Base-by-base conservation (phyloP, 164 flowering plant genomes). In the Chimonanthus salicifolius region DNA sequence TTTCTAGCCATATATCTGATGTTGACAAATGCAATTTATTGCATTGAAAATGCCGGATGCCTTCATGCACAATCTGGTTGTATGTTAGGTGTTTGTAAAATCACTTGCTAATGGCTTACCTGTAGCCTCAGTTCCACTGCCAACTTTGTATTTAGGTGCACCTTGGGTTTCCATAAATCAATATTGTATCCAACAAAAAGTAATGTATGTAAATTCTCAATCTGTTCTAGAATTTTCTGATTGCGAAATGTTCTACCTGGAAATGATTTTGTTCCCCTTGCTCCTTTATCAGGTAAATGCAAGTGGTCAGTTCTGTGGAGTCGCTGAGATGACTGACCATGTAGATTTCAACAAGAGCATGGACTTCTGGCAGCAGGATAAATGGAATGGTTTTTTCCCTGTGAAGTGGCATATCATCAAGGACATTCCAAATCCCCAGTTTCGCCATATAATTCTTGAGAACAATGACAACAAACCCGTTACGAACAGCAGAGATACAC, bases 361-460 rank as follows among this genome's bases (percentile, higher is more conserved):
- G 89, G 92, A 89, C 67, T 92, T 89, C 70, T 92, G 97, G 97
- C 97, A 90, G 74, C 97, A 92, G 75, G 94, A 88, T 75, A 92
- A 90, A 75, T 92, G 95, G 95, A 89, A 73, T 76, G 97, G 97
- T 45, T 86, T 76, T 72, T 90, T 92, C 73, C 88, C 91, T 1
- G 94, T 92, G 58, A 90, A 88, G 84, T 90, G 94, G 95, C 97
- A 90, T 74, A 81, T 92, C 21, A 80, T 92, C 46, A 92, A 92
- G 74, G 97, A 92, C 77, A 83, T 92, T 21, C 90, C 94, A 20
- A 92, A 92, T 71, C 83, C 87, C 13, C 85, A 85, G 72, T 80
- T 92, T 54, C 83, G 90, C 64, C 94, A 88, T 71, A 88, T 92
- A 63, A 84, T 84, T 47, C 86, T 90, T 3, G 92, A 88, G 75